Evolutionary conservation across 2,329 filamentous ascomycete species (phyloP).

Genomic region (Penicillium hordei): DNA sequence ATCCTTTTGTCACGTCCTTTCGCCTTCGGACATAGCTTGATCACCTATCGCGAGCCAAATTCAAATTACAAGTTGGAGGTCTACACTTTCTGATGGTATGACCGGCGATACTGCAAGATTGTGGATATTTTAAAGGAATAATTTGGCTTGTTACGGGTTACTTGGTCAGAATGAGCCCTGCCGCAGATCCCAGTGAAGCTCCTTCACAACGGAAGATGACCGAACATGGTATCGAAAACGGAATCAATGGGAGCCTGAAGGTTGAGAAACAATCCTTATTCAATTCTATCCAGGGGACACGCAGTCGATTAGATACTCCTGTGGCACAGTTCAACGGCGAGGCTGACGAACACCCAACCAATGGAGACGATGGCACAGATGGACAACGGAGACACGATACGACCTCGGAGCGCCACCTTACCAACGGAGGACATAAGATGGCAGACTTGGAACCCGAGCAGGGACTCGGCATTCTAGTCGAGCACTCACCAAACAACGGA

Average conservation of each 20-base stretch:
- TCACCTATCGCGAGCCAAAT: neutral
- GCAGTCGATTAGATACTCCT: neutral
- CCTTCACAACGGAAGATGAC: conserved; percentile 5
- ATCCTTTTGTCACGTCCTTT: neutral
- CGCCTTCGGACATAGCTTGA: neutral
- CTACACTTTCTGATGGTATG: neutral
- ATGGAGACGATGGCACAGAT: neutral
- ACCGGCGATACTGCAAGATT: neutral
- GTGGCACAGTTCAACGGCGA: conserved; percentile 2
- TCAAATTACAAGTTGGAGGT: neutral
- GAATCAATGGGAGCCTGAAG: neutral
- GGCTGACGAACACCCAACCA: neutral
- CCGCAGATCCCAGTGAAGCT: conserved; percentile 1
- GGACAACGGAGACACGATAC: neutral
- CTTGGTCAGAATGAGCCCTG: conserved; percentile 9
- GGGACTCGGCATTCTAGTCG: conserved; percentile 24
- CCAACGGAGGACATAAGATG: conserved; percentile 2
- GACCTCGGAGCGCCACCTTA: neutral
- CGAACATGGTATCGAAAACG: neutral
- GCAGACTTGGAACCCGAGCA: conserved; percentile 6
- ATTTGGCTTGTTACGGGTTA: neutral
- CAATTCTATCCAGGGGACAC: neutral
- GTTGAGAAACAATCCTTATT: neutral
- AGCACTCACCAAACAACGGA: conserved; percentile 11
- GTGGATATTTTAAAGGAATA: neutral